These are phyloP conservation scores for Diplodia corticola DNA, from an alignment of 2,329 filamentous ascomycete genomes.

Conservation along the genomic window DNA sequence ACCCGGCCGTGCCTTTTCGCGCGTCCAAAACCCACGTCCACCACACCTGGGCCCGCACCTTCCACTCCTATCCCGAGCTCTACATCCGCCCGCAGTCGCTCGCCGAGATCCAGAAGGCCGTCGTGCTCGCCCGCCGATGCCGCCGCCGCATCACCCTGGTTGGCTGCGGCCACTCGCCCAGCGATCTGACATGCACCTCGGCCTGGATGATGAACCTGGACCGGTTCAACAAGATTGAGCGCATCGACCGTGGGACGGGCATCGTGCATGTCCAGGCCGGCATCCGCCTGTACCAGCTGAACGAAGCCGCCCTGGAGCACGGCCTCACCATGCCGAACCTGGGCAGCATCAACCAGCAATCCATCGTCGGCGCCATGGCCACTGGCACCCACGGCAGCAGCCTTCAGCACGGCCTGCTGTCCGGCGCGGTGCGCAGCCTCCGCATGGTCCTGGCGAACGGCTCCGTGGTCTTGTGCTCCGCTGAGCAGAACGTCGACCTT, in stretches of 20 bases:
- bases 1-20: conserved; percentile 72
- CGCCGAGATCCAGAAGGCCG: conserved; percentile 77
- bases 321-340: conserved; percentile 88
- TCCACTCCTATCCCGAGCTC: conserved; percentile 83
- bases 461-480: conserved; percentile 67
- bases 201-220: conserved; percentile 96
- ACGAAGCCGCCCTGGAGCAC: conserved; percentile 68
- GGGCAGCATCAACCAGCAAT: conserved; percentile 93
- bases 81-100: conserved; percentile 83
- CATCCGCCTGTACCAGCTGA: conserved; percentile 75
- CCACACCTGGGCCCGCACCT: conserved; percentile 93
- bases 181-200: conserved; percentile 86
- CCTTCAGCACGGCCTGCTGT: conserved; percentile 78
- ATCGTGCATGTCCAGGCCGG: conserved; percentile 82
- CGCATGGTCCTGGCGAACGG: conserved; percentile 83
- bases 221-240: conserved; percentile 70
- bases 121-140: conserved; percentile 77
- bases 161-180: conserved; percentile 91
- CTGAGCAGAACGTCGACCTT: conserved; percentile 68
- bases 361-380: conserved; percentile 85
- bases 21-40: conserved; percentile 72
- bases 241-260: conserved; percentile 65
- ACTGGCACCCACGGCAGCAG: conserved; percentile 94
- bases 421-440: conserved; percentile 71
- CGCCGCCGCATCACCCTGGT: conserved; percentile 79